A percentile compares a stretch with the other conserved stretches of the same genome.
phyloP scores from a whole-genome alignment of 2,329 filamentous ascomycete species.

The Diaporthe caulivora region DNA sequence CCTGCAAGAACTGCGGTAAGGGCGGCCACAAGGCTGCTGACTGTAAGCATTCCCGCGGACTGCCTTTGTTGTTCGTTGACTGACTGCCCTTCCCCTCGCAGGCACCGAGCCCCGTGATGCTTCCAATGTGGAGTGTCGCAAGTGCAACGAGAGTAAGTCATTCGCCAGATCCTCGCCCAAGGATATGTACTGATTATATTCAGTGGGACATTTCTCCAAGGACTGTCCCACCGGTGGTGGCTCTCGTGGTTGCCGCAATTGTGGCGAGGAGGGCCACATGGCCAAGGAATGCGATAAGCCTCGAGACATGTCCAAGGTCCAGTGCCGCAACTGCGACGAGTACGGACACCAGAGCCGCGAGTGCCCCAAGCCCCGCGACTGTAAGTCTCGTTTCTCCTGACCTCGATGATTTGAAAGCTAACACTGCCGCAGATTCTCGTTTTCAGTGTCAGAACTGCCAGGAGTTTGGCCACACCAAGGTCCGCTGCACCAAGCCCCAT shows the following conservation, averaged over 20 bases:
- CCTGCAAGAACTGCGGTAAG: conserved; percentile 77
- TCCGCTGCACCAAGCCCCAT: conserved; percentile 52
- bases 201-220: conserved; percentile 71
- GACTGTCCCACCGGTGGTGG: conserved; percentile 74
- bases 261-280: conserved; percentile 71
- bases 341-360: conserved; percentile 61
- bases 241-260: conserved; percentile 67
- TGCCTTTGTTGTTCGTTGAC: conserved; percentile 37
- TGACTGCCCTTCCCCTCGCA: conserved; percentile 48
- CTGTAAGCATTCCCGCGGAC: conserved; percentile 53
- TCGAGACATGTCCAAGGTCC: conserved; percentile 53
- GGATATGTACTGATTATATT: conserved; percentile 13
- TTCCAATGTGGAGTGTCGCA: conserved; percentile 73
- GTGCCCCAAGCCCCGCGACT: conserved; percentile 69
- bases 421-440: conserved; percentile 55
- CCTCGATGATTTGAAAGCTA: conserved; percentile 9
- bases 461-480: conserved; percentile 59
- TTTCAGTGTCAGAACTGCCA: conserved; percentile 71
- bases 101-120: conserved; percentile 71
- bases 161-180: background rate
- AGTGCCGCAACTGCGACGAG: conserved; percentile 66
- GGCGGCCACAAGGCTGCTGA: conserved; percentile 64
- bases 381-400: conserved; percentile 49
- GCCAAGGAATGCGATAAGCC: conserved; percentile 71
- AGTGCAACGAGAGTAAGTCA: conserved; percentile 70